These are phyloP conservation scores for Botryosphaeria dothidea DNA, from an alignment of 2,329 filamentous ascomycete genomes.

Conservation along the genomic window DNA sequence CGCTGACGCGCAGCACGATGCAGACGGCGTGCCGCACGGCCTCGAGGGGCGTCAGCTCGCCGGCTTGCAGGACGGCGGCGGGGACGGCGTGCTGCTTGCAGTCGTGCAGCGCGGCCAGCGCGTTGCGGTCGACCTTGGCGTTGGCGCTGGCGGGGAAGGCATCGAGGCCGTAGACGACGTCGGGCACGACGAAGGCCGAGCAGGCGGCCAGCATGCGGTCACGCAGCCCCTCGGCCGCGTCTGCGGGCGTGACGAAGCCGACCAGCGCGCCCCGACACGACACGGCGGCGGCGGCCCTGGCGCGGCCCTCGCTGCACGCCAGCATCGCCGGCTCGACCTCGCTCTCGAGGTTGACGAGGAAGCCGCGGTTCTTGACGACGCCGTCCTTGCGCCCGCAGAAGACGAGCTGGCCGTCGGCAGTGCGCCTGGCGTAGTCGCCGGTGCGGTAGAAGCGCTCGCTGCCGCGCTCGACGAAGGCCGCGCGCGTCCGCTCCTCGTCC, in stretches of 20 bases:
- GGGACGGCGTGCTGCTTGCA: too few species aligned
- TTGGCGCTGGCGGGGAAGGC: background rate
- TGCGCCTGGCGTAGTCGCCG: conserved; percentile 21
- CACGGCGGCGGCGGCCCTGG: background rate
- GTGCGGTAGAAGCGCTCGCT: conserved; percentile 20
- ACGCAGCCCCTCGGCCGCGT: background rate
- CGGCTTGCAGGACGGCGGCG: background rate
- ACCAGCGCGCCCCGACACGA: background rate
- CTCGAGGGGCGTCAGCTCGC: too few species aligned
- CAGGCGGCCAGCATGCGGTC: background rate
- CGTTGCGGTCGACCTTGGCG: conserved; percentile 6
- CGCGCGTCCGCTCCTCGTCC: conserved; percentile 15
- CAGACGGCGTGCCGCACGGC: too few species aligned
- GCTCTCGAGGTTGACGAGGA: conserved; percentile 40
- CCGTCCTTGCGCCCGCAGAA: conserved; percentile 20
- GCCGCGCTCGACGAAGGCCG: conserved; percentile 35
- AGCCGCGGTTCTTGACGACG: conserved; percentile 32
- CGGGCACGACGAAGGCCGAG: conserved; percentile 11
- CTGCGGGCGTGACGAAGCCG: background rate
- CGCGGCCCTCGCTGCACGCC: background rate
- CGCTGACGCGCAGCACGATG: too few species aligned
- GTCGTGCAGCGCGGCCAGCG: background rate
- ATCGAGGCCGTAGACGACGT: background rate
- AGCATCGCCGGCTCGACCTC: conserved; percentile 26
- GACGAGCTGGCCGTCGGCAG: conserved; percentile 22